Evolutionary conservation across 2,329 filamentous ascomycete species (phyloP).

Genomic region (Sarocladium oryzae): DNA sequence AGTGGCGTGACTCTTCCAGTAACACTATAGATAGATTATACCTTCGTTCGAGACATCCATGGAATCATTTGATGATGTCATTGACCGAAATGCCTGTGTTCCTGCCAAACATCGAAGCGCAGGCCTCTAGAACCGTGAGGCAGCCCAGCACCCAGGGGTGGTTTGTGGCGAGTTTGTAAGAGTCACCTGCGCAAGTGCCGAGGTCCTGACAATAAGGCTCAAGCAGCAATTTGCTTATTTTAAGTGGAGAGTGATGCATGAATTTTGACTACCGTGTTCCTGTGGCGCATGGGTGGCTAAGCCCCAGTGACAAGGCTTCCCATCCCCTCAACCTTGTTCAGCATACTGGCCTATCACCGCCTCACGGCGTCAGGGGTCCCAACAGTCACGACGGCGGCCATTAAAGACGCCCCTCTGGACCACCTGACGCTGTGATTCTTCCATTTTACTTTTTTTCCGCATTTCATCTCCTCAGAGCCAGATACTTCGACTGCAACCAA

Average conservation of each 20-base stretch:
- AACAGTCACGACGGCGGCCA: neutral
- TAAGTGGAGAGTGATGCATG: neutral
- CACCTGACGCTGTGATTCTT: neutral
- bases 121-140: neutral
- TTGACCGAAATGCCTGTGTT: too few species aligned
- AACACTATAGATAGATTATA: too few species aligned
- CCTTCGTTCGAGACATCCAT: too few species aligned
- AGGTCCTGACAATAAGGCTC: neutral
- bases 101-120: too few species aligned
- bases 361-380: neutral
- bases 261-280: neutral
- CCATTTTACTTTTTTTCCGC: too few species aligned
- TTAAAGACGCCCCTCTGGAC: neutral
- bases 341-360: neutral
- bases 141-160: neutral
- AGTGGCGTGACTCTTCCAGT: too few species aligned
- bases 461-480: too few species aligned
- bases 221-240: neutral
- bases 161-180: neutral
- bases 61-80: too few species aligned
- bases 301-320: slow-evolving; percentile 1
- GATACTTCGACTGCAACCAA: neutral
- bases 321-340: too few species aligned
- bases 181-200: neutral
- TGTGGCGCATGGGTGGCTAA: slow-evolving; percentile 4